Conservation (phyloP, 371 early-diverging fungal genomes). For the Mucor racemosus region DNA sequence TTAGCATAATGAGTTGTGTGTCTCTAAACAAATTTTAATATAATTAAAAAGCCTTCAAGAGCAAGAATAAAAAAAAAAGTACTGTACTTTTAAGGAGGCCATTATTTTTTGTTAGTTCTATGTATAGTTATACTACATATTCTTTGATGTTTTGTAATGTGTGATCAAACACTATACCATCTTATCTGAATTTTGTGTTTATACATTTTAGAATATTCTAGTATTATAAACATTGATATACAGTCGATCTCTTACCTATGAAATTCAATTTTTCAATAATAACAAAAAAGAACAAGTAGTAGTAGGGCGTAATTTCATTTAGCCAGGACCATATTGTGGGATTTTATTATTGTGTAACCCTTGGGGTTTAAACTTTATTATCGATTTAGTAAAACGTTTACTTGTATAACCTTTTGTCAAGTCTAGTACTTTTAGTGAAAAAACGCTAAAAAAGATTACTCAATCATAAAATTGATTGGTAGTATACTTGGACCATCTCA, state of each 20-base stretch:
- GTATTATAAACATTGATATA: conserved; percentile 3
- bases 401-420: conserved; percentile 7
- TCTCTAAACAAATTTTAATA: conserved; percentile 7
- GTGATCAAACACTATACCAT: neutral
- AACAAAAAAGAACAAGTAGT: neutral
- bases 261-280: neutral
- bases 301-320: neutral
- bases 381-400: conserved; percentile 5
- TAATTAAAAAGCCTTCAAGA: neutral
- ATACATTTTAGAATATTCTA: neutral
- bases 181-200: neutral
- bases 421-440: conserved; percentile 1
- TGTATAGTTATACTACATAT: neutral
- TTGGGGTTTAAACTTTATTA: neutral
- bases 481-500: neutral
- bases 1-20: neutral
- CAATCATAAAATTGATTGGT: neutral
- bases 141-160: too few species aligned
- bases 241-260: neutral
- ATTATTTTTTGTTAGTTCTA: neutral
- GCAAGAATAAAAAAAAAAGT: neutral
- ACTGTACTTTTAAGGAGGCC: neutral
- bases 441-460: neutral
- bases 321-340: conserved; percentile 1
- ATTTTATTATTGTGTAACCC: neutral